A percentile compares a stretch with the other conserved stretches of the same genome.
These are phyloP conservation scores for Noccaea bulbosa DNA, from an alignment of 345 rosid species.

Conservation along the genomic window DNA sequence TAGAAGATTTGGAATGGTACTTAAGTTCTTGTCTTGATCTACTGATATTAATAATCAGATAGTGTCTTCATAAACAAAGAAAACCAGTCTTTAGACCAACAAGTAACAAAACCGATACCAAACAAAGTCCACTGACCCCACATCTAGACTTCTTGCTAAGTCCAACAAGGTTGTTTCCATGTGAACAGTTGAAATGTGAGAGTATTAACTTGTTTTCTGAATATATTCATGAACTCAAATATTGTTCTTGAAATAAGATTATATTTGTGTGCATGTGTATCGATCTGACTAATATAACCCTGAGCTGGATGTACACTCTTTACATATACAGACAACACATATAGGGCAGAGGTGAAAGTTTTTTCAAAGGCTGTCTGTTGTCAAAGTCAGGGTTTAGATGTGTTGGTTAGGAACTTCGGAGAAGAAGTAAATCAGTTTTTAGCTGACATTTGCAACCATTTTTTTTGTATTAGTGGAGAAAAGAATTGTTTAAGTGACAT, in stretches of 20 bases:
- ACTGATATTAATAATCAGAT: neutral
- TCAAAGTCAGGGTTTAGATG: constrained; percentile 77
- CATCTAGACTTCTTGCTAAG: constrained; percentile 5
- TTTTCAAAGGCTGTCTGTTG: constrained; percentile 32
- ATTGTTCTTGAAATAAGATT: constrained; percentile 7
- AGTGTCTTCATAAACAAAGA: constrained; percentile 1
- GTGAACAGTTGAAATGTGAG: constrained; percentile 10
- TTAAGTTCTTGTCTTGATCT: constrained; percentile 20
- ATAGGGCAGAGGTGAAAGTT: neutral
- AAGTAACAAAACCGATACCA: constrained; percentile 9
- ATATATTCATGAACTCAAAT: constrained; percentile 4
- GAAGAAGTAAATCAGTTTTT: constrained; percentile 54
- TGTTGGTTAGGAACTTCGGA: constrained; percentile 73
- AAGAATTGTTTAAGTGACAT: constrained; percentile 30
- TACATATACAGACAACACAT: constrained; percentile 1
- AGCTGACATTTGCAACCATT: constrained; percentile 39
- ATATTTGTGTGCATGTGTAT: constrained; percentile 1
- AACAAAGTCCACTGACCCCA: constrained; percentile 15
- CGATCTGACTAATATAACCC: neutral
- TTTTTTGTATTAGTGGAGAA: constrained; percentile 18
- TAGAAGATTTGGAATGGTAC: constrained; percentile 36
- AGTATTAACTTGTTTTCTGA: constrained; percentile 2
- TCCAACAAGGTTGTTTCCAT: constrained; percentile 25
- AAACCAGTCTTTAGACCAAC: constrained; percentile 3
- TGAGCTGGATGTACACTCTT: constrained; percentile 18